A percentile compares a stretch with the other conserved stretches of the same genome.
Evolutionary conservation across 148 eudicot genomes (phyloP).

Genomic region (Amaranthus hypochondriacus): DNA sequence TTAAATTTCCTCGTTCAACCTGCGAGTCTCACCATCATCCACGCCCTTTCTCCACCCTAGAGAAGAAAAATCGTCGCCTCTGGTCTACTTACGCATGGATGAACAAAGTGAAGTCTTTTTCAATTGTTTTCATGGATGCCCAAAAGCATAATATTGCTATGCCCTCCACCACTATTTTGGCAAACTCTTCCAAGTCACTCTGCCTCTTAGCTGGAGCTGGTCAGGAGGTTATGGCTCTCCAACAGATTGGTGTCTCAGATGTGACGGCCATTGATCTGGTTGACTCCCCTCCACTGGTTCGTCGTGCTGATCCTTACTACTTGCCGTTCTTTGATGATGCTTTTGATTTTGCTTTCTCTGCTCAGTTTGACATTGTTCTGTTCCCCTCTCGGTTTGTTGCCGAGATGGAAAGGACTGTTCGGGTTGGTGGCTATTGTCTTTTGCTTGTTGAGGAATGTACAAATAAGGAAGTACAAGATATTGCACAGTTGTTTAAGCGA

Average conservation of each 20-base stretch:
- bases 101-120: slow-evolving; percentile 50
- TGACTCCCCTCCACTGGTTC: slow-evolving; percentile 82
- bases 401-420: slow-evolving; percentile 77
- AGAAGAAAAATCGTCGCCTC: slow-evolving; percentile 58
- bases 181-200: slow-evolving; percentile 55
- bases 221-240: slow-evolving; percentile 68
- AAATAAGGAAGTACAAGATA: slow-evolving; percentile 36
- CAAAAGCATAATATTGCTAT: slow-evolving; percentile 16
- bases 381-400: slow-evolving; percentile 63
- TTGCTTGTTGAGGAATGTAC: slow-evolving; percentile 69
- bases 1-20: slow-evolving; percentile 69
- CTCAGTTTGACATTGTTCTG: slow-evolving; percentile 54
- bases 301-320: slow-evolving; percentile 66
- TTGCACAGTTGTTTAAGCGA: slow-evolving; percentile 54
- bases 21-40: slow-evolving; percentile 63
- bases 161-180: slow-evolving; percentile 19
- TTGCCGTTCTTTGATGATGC: slow-evolving; percentile 75
- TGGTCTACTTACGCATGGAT: slow-evolving; percentile 73
- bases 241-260: slow-evolving; percentile 52
- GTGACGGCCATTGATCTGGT: slow-evolving; percentile 75
- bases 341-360: slow-evolving; percentile 74
- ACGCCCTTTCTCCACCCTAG: slow-evolving; percentile 54
- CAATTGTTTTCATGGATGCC: slow-evolving; percentile 41
- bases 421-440: slow-evolving; percentile 63
- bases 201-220: slow-evolving; percentile 86